Evolutionary conservation across 306 rosid species (phyloP), one percentile per base, ranked within the genome.

Genomic region (Bauhinia variegata): DNA sequence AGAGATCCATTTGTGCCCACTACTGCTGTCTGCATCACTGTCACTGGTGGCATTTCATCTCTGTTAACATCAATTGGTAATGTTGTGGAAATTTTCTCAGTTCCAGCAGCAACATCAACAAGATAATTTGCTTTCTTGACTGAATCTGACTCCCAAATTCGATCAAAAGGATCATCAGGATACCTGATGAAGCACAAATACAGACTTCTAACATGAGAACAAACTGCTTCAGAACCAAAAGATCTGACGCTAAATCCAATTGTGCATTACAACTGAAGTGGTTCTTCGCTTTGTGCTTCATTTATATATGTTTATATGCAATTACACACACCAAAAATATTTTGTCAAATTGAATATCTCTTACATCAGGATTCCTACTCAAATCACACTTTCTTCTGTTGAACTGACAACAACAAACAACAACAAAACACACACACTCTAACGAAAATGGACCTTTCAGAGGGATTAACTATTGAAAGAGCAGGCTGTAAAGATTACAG

Each of bases 1-100:
- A 93, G 76, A 18, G 99, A 83, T 66, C 99, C 99, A 65, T 81
- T 83, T 48, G 83, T 85, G 42, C 99, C 97, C 32, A 90, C 95
- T 14, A 93, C 99, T 33, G 96, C 97, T 6, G 96, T 93, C 86
- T 90, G 99, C 99, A 93, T 88, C 59, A 93, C 99, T 71, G 82
- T 93, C 42, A 67, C 71, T 0, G 99, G 99, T 10, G 99, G 99
- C 36, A 65, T 77, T n/a, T 85, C 96, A 68, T 84, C 90, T 51
- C 57, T 66, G 73, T 80, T 77, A 63, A 85, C 87, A 56, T 75
- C 76, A 73, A 93, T 78, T 65, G 96, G 83, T 74, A 51, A n/a
- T 13, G 78, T 74, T 36, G 99, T 93, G 15, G 97, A 86, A 63
- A 90, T 73, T 73, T 86, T 93, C 80, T 73, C 54, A 18, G 96